phyloP scores from a whole-genome alignment of 1,284 basidiomycete genomes.

The Cryptococcus jaspeensis region DNA sequence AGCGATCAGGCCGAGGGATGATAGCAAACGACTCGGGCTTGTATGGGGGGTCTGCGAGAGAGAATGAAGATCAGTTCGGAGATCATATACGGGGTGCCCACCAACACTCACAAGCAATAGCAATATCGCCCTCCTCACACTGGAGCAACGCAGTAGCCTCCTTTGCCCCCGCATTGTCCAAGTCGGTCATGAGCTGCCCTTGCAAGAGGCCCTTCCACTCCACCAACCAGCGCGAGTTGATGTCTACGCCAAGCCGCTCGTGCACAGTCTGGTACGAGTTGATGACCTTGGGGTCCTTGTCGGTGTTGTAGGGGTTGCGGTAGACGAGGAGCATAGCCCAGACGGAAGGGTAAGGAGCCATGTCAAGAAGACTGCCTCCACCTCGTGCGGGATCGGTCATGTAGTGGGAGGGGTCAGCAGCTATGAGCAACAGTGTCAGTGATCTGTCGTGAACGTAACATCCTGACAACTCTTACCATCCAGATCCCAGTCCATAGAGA shows the following conservation, averaged over 20 bases:
- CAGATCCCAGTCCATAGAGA: conserved; percentile 69
- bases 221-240: conserved; percentile 70
- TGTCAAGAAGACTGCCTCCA: conserved; percentile 78
- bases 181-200: conserved; percentile 34
- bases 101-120: conserved; percentile 35
- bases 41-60: conserved; percentile 31
- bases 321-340: conserved; percentile 80
- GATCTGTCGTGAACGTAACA: neutral
- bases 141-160: conserved; percentile 33
- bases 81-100: neutral
- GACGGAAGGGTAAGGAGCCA: conserved; percentile 78
- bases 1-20: conserved; percentile 58
- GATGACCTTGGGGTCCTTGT: conserved; percentile 56
- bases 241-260: conserved; percentile 75
- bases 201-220: conserved; percentile 58
- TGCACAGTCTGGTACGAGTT: conserved; percentile 52
- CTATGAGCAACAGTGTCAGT: neutral
- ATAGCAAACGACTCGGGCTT: conserved; percentile 31
- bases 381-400: conserved; percentile 73
- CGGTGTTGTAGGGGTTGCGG: conserved; percentile 68
- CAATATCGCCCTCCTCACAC: conserved; percentile 42
- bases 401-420: conserved; percentile 54
- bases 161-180: conserved; percentile 23
- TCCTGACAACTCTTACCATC: conserved; percentile 59
- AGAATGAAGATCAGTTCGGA: neutral